Percentiles rank a stretch among this genome's conserved stretches.
Evolutionary conservation across 2,329 filamentous ascomycete genomes (phyloP).

Genomic region (Coniella vitis): DNA sequence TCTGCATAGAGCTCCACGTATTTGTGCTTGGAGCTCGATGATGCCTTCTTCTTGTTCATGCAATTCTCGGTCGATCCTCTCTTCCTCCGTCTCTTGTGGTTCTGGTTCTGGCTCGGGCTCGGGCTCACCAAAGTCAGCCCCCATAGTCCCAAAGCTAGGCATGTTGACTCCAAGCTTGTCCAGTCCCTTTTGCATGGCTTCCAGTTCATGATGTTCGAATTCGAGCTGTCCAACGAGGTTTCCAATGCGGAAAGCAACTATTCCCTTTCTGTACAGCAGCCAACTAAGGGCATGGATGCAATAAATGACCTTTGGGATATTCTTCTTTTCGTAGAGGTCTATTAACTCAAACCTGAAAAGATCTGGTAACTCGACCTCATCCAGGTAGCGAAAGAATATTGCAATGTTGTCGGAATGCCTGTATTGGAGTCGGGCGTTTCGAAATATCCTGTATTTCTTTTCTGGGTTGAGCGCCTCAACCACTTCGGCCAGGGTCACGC

Average conservation of each 20-base stretch:
- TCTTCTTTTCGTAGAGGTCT: slow-evolving; percentile 98
- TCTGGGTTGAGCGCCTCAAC: slow-evolving; percentile 82
- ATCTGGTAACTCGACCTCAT: slow-evolving; percentile 86
- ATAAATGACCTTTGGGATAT: slow-evolving; percentile 98
- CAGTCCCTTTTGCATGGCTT: slow-evolving; percentile 92
- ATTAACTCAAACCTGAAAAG: slow-evolving; percentile 96
- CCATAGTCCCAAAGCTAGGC: slow-evolving; percentile 97
- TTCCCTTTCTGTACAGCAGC: slow-evolving; percentile 91
- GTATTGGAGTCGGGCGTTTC: slow-evolving; percentile 77
- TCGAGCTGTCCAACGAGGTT: slow-evolving; percentile 94
- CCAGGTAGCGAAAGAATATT: slow-evolving; percentile 88
- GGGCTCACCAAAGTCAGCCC: slow-evolving; percentile 87
- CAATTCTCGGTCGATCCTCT: slow-evolving; percentile 76
- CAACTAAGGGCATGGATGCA: slow-evolving; percentile 96
- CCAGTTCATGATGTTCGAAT: slow-evolving; percentile 95
- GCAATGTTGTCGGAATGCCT: slow-evolving; percentile 98
- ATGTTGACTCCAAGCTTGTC: slow-evolving; percentile 93
- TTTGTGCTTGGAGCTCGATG: slow-evolving; percentile 77
- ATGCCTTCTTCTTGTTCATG: slow-evolving; percentile 67
- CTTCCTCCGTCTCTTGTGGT: slow-evolving; percentile 82
- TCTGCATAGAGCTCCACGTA: slow-evolving; percentile 72
- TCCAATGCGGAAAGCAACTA: slow-evolving; percentile 91
- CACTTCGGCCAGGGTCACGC: slow-evolving; percentile 88
- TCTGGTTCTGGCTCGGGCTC: slow-evolving; percentile 37
- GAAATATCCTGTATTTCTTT: slow-evolving; percentile 74